Base-by-base conservation (phyloP, 2,329 filamentous ascomycete species). In the Scedosporium minutisporum region DNA sequence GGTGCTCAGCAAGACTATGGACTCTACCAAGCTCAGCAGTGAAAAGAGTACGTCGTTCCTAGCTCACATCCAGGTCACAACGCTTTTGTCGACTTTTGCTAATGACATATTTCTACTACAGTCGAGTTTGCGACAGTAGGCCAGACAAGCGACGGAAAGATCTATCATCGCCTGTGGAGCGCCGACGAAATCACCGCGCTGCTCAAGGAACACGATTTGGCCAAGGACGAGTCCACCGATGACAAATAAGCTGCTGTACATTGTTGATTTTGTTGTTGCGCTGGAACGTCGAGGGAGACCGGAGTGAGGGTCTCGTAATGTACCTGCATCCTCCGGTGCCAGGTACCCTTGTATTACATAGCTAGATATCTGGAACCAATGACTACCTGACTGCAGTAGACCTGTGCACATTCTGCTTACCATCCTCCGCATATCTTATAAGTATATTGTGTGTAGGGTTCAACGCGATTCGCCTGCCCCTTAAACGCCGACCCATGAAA, bases 1-100 rank as follows among this genome's bases (percentile, higher is more conserved):
- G 84, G 95, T 99, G 66, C 79, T 99, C 68, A 97, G 95, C 84
- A 99, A 99, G 87, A 99, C 95, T 5, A 99, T 99, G 96, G 95
- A 99, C 76, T 96, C 93, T 62, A 97, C 93, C 62, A 99, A 97
- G 83, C 79, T 99, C 73, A 97, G 92, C 81, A 96, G 92, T 73
- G 95, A 99, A 84, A 99, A 99, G 86, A 96, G 93, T 96, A 79
- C 76, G 90, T 82, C 3, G 85, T 80, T 41, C 6, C 5, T 18
- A 27, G 4, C 7, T 18, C 42, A 5, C 44, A 46, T 21, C 18
- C 44, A 21, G 12, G 18, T 25, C 5, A 5, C 29, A 21, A 14
- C 18, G 6, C 9, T 16, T 41, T 58, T 41, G 12, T 41, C 25
- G 21, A 16, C n/a, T 27, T n/a, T 58, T 27, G 14, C 27, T 58